Percentiles rank a stretch among this genome's conserved stretches.
Evolutionary conservation across 2,329 filamentous ascomycete species (phyloP).

Genomic region (Massarina eburnea): DNA sequence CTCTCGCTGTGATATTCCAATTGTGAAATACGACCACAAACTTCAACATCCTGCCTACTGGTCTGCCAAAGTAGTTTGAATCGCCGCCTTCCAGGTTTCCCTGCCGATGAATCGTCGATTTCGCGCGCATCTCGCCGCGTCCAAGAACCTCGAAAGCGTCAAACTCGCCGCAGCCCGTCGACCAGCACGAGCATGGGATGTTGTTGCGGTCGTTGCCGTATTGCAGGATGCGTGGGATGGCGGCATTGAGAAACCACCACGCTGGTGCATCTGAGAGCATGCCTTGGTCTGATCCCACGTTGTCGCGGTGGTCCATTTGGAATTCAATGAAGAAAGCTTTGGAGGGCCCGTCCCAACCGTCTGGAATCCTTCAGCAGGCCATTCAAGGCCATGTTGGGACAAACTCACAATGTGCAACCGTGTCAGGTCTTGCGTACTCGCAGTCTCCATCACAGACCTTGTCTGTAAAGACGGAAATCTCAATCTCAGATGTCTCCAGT

Average conservation of each 20-base stretch:
- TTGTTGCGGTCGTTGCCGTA: conserved; percentile 56
- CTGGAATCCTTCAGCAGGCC: conserved; percentile 37
- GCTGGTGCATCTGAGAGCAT: conserved; percentile 68
- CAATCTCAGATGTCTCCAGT: conserved; percentile 35
- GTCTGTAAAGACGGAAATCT: conserved; percentile 41
- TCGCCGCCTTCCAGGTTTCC: conserved; percentile 63
- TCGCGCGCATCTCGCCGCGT: conserved; percentile 65
- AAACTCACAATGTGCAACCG: conserved; percentile 53
- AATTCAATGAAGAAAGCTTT: conserved; percentile 77
- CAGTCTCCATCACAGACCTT: conserved; percentile 51
- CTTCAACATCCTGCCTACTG: conserved; percentile 61
- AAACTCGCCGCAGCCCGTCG: conserved; percentile 69
- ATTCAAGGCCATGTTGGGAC: background rate
- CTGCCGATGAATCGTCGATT: conserved; percentile 66
- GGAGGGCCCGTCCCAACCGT: conserved; percentile 69
- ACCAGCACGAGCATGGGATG: conserved; percentile 70
- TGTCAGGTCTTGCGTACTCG: conserved; percentile 52
- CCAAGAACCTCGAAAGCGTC: conserved; percentile 74
- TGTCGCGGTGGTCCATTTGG: conserved; percentile 58
- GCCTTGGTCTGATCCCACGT: conserved; percentile 32
- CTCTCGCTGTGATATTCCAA: conserved; percentile 33
- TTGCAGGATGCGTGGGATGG: conserved; percentile 70
- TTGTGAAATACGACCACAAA: conserved; percentile 52
- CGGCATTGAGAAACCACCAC: conserved; percentile 74
- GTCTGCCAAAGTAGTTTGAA: conserved; percentile 72